phyloP scores from a whole-genome alignment of 495 filamentous ascomycete species.

The Chaetomium fimeti region DNA sequence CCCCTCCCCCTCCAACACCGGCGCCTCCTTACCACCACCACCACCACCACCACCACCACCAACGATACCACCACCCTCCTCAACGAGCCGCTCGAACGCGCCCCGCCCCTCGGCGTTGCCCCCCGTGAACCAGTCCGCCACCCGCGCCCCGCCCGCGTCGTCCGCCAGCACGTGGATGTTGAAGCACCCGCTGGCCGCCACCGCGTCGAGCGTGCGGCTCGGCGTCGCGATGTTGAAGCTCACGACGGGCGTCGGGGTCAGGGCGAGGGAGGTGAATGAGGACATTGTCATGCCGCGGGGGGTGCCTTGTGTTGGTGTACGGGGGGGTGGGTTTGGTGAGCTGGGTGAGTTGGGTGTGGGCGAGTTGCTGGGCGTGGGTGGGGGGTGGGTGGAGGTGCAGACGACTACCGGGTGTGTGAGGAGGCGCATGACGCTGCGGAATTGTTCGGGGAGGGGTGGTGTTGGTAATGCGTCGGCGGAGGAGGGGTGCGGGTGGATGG shows the following conservation, averaged over 20 bases:
- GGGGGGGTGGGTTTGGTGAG: constrained; percentile 20
- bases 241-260: constrained; percentile 64
- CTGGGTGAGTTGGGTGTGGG: no score
- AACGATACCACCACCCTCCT: not conserved
- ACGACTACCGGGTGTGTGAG: constrained; percentile 73
- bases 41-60: not conserved
- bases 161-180: constrained; percentile 51
- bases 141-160: constrained; percentile 40
- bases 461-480: not conserved
- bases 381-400: constrained; percentile 52
- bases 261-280: constrained; percentile 73
- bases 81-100: constrained; percentile 35
- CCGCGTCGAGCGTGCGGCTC: constrained; percentile 66
- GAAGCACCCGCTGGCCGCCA: constrained; percentile 46
- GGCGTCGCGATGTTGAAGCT: constrained; percentile 77
- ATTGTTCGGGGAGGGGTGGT: constrained; percentile 36
- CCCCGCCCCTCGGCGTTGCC: constrained; percentile 34
- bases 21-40: constrained; percentile 22
- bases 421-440: constrained; percentile 66
- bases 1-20: constrained; percentile 41
- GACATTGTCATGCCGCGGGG: constrained; percentile 74
- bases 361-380: constrained; percentile 12
- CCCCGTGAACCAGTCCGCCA: constrained; percentile 46
- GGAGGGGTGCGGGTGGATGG: constrained; percentile 18
- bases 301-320: constrained; percentile 19